These are phyloP conservation scores for Neurospora sp. DNA, from an alignment of 495 filamentous ascomycete species.

Conservation along the genomic window DNA sequence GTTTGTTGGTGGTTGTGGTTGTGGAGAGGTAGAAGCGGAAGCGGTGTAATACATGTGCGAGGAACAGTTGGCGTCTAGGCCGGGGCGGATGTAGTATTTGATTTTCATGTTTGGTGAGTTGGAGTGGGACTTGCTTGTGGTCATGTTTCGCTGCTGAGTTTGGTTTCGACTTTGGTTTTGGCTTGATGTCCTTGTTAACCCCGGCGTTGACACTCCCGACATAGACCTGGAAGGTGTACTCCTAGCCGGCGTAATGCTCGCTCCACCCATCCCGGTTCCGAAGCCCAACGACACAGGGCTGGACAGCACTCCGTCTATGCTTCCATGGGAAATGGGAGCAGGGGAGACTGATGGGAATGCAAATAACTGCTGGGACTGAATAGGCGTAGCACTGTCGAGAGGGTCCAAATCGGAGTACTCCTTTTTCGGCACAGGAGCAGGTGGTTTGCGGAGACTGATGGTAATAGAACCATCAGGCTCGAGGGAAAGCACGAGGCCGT, in stretches of 20 bases:
- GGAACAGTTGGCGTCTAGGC: not conserved
- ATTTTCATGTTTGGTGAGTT: not conserved
- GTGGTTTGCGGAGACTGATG: not conserved
- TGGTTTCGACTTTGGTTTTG: not conserved
- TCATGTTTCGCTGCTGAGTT: not conserved
- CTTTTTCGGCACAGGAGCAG: not conserved
- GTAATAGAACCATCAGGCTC: conserved; percentile 1
- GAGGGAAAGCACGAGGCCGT: conserved; percentile 7
- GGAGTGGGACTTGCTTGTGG: not conserved
- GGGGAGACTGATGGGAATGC: too few species aligned
- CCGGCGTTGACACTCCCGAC: not conserved
- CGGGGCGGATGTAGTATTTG: not conserved
- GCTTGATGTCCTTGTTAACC: too few species aligned
- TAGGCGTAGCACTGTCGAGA: not conserved
- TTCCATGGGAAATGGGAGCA: too few species aligned
- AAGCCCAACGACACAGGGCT: too few species aligned
- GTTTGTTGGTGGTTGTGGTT: not conserved
- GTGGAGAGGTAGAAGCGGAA: not conserved
- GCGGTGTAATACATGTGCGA: not conserved
- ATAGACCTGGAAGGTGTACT: not conserved
- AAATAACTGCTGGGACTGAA: not conserved
- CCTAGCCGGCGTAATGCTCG: not conserved
- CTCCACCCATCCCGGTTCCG: too few species aligned
- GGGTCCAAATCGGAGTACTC: not conserved
- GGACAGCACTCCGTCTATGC: too few species aligned